phyloP scores from a whole-genome alignment of 345 rosid species.

The Aethionema arabicum region DNA sequence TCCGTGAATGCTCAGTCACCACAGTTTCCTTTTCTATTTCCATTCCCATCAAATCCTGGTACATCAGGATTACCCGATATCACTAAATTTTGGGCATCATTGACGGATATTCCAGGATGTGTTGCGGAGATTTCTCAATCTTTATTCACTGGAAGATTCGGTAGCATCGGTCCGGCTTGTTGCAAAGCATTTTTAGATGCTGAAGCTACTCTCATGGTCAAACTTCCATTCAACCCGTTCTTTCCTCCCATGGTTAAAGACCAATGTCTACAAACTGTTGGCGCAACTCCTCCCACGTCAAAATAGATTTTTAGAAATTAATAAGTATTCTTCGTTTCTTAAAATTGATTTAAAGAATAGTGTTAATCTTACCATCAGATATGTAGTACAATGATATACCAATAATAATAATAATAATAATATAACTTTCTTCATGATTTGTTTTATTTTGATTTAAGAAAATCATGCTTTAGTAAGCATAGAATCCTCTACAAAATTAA shows the following conservation, averaged over 20 bases:
- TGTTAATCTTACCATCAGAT: not conserved
- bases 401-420: too few species aligned
- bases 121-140: too few species aligned
- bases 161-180: not conserved
- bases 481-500: too few species aligned
- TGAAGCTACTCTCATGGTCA: not conserved
- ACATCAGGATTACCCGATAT: not conserved
- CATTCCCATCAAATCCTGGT: not conserved
- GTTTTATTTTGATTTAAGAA: too few species aligned
- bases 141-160: not conserved
- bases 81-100: not conserved
- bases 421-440: too few species aligned
- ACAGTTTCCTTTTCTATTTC: not conserved
- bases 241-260: not conserved
- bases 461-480: too few species aligned
- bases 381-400: too few species aligned
- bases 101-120: constrained; percentile 10
- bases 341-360: too few species aligned
- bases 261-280: not conserved
- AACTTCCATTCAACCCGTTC: not conserved
- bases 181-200: constrained; percentile 10
- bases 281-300: not conserved
- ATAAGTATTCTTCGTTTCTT: too few species aligned
- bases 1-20: constrained; percentile 9
- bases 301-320: not conserved